Evolutionary conservation across 306 rosid genomes (phyloP).

Genomic region (Acacia melanoxylon): DNA sequence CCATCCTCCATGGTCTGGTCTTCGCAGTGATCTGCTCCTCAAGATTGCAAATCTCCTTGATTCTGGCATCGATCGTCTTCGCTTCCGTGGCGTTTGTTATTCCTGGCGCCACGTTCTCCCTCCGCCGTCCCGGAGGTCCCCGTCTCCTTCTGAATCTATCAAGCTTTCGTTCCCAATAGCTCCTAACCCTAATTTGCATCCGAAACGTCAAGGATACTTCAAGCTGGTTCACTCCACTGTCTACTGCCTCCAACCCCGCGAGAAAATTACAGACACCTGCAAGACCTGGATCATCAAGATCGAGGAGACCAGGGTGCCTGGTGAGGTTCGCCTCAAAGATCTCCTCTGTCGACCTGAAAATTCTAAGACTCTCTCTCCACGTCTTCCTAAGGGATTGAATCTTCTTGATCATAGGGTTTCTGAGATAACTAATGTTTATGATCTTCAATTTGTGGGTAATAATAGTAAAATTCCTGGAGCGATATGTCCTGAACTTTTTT

Average conservation of each 20-base stretch:
- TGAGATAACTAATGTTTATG: too few relatives aligned
- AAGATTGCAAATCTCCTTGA: background rate
- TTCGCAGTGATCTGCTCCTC: background rate
- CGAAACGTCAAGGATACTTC: too few relatives aligned
- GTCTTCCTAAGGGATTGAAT: too few relatives aligned
- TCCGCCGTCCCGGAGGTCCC: background rate
- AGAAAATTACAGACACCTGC: too few relatives aligned
- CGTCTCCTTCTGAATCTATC: background rate
- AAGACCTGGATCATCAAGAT: too few relatives aligned
- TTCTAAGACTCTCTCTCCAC: too few relatives aligned
- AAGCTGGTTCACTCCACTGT: too few relatives aligned
- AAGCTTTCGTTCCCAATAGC: conserved; percentile 5
- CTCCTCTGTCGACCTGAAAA: too few relatives aligned
- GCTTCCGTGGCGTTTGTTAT: background rate
- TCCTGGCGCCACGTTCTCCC: background rate
- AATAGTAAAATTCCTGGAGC: background rate
- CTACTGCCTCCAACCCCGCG: too few relatives aligned
- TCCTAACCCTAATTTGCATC: background rate
- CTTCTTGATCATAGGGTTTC: too few relatives aligned
- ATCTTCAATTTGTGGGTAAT: background rate
- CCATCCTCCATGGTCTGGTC: background rate
- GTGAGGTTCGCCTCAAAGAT: too few relatives aligned
- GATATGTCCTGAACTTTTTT: background rate
- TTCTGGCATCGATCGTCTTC: background rate
- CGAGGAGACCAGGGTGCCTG: too few relatives aligned